These are phyloP conservation scores for Pleoardoris graminearum DNA, from an alignment of 2,329 filamentous ascomycete species.

Conservation along the genomic window DNA sequence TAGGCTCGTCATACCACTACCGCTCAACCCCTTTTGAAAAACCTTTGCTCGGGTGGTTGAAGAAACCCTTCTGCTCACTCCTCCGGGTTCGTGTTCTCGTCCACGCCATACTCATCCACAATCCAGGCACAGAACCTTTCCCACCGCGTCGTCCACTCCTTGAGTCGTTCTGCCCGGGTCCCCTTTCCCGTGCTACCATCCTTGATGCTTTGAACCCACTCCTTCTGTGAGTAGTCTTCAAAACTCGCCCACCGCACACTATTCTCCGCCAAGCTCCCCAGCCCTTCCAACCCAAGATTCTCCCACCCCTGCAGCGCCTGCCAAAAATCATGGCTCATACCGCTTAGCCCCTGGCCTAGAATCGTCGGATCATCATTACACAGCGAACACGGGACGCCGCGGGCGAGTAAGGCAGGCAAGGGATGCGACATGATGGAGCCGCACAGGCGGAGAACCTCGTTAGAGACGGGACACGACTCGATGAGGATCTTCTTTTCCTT, in stretches of 20 bases:
- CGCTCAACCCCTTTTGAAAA: no score
- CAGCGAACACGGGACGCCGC: slow-evolving; percentile 80
- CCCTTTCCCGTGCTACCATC: slow-evolving; percentile 73
- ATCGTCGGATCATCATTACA: slow-evolving; percentile 92
- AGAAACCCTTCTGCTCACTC: slow-evolving; percentile 23
- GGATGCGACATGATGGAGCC: slow-evolving; percentile 77
- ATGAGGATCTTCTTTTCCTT: slow-evolving; percentile 86
- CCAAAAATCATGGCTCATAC: slow-evolving; percentile 93
- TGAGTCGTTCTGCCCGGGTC: slow-evolving; percentile 70
- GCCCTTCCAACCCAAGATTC: slow-evolving; percentile 82
- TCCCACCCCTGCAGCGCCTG: slow-evolving; percentile 90
- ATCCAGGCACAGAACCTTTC: slow-evolving; percentile 92
- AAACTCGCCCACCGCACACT: slow-evolving; percentile 88
- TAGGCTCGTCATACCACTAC: no score
- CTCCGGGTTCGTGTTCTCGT: slow-evolving; percentile 53
- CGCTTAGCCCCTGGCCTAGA: slow-evolving; percentile 77
- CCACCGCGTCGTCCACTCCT: slow-evolving; percentile 80
- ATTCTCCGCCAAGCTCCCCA: slow-evolving; percentile 88
- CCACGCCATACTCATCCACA: slow-evolving; percentile 70
- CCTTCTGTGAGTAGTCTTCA: slow-evolving; percentile 72
- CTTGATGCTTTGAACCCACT: slow-evolving; percentile 74
- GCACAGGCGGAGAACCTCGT: slow-evolving; percentile 81
- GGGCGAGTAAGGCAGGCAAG: slow-evolving; percentile 78
- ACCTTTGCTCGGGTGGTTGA: neutral
- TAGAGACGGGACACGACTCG: slow-evolving; percentile 88